These are phyloP conservation scores for Isatis tinctoria DNA, from an alignment of 345 rosid genomes.

Conservation along the genomic window DNA sequence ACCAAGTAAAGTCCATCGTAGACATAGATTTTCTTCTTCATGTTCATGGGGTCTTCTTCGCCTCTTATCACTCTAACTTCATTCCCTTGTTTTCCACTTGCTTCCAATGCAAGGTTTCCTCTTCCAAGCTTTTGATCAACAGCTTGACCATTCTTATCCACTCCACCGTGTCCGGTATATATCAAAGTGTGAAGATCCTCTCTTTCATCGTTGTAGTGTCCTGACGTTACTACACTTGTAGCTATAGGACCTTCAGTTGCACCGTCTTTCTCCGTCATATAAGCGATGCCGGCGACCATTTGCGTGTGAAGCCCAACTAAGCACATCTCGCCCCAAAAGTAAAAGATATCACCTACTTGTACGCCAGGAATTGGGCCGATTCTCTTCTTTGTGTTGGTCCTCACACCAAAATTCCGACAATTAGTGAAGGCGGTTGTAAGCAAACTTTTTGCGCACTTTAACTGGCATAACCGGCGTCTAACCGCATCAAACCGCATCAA, in stretches of 20 bases:
- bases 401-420: slow-evolving; percentile 41
- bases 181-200: slow-evolving; percentile 44
- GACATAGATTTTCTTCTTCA: slow-evolving; percentile 35
- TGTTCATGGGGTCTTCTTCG: slow-evolving; percentile 26
- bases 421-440: slow-evolving; percentile 23
- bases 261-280: neutral
- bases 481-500: slow-evolving; percentile 42
- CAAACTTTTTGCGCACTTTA: slow-evolving; percentile 31
- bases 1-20: slow-evolving; percentile 60
- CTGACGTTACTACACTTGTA: slow-evolving; percentile 56
- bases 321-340: slow-evolving; percentile 52
- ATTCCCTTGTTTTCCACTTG: slow-evolving; percentile 40
- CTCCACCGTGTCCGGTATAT: slow-evolving; percentile 62
- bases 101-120: slow-evolving; percentile 61
- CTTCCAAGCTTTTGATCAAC: slow-evolving; percentile 54
- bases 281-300: slow-evolving; percentile 57
- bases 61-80: slow-evolving; percentile 69
- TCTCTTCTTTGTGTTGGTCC: slow-evolving; percentile 50
- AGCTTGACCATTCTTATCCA: slow-evolving; percentile 11
- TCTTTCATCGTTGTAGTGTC: slow-evolving; percentile 48
- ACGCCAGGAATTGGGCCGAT: slow-evolving; percentile 57
- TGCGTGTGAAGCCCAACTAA: slow-evolving; percentile 53
- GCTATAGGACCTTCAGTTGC: neutral
- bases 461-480: slow-evolving; percentile 44
- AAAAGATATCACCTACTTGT: slow-evolving; percentile 62